Evolutionary conservation across 2,329 filamentous ascomycete genomes (phyloP).

Genomic region (Phyllosticta paracitricarpa): DNA sequence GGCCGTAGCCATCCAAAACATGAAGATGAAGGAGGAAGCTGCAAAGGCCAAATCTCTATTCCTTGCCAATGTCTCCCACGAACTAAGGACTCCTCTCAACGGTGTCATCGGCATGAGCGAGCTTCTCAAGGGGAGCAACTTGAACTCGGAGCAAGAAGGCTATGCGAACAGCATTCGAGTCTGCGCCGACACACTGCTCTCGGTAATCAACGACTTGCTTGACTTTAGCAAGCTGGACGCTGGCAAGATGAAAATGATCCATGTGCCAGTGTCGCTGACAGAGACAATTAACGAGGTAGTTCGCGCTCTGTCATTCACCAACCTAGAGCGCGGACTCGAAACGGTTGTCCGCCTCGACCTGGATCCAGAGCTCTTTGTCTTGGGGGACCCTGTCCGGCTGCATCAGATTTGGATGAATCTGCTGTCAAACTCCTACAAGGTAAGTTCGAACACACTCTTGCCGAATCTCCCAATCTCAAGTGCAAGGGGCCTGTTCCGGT

Average conservation of each 20-base stretch:
- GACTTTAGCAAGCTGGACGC: constrained; percentile 45
- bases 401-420: constrained; percentile 60
- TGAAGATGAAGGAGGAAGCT: constrained; percentile 73
- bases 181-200: constrained; percentile 48
- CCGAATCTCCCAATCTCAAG: no score
- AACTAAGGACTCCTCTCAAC: constrained; percentile 50
- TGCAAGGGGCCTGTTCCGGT: no score
- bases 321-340: constrained; percentile 49
- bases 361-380: constrained; percentile 43
- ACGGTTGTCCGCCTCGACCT: constrained; percentile 48
- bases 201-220: constrained; percentile 44
- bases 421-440: constrained; percentile 81
- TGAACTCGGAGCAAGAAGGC: constrained; percentile 50
- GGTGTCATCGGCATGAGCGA: constrained; percentile 51
- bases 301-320: constrained; percentile 52
- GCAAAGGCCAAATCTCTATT: constrained; percentile 78
- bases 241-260: constrained; percentile 52
- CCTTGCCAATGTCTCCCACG: constrained; percentile 43
- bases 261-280: constrained; percentile 39
- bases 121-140: constrained; percentile 46
- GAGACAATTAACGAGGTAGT: constrained; percentile 56
- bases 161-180: constrained; percentile 55
- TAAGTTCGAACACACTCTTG: not conserved
- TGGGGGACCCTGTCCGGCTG: constrained; percentile 42
- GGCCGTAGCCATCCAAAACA: constrained; percentile 65